Base-by-base conservation (phyloP, 768 basidiomycete species). In the Lanmaoa rubissima region DNA sequence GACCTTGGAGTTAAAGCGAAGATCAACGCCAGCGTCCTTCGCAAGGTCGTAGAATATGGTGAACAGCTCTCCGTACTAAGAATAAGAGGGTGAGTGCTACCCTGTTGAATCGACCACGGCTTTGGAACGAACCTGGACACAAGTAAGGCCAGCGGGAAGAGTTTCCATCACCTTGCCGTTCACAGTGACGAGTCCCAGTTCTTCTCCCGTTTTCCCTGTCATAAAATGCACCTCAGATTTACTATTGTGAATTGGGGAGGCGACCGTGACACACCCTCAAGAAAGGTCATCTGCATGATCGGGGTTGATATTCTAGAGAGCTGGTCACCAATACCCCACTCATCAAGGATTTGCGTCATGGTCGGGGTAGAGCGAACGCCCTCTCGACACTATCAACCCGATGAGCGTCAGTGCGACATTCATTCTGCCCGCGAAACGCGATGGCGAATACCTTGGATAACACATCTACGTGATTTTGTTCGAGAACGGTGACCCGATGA, bases 401-500 rank as follows among this genome's bases (percentile, higher is more conserved):
- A 6, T 32, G 26, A 17, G 51, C 2, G 36, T 54, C 38, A 49
- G 46, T 24, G 32, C 32, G 31, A n/a, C 38, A 3, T 11, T 38
- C 17, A 39, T 12, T 10, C 9, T 35, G 9, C 3, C 3, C 34
- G 16, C 6, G 9, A 9, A 3, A 28, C 5, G 8, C 4, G 26
- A 40, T 2, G 8, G n/a, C 3, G 39, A 11, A 5, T 51, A 76
- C 77, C 64, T 73, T 70, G 17, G 67, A 57, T 36, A 72, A 73
- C 14, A 75, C 77, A 53, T 76, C 70, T 5, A 74, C 75, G 60
- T 74, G 67, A 2, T 64, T 68, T 51, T 76, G 73, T 65, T 87
- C 86, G 28, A 86, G 62, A 4, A 88, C 74, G 1, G 76, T 70
- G 34, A 86, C 84, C 21, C 74, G 69, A 69, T 88, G 86, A 0